Evolutionary conservation across 352 stramenopile genomes (phyloP).

Genomic region (Chloridella minuta): DNA sequence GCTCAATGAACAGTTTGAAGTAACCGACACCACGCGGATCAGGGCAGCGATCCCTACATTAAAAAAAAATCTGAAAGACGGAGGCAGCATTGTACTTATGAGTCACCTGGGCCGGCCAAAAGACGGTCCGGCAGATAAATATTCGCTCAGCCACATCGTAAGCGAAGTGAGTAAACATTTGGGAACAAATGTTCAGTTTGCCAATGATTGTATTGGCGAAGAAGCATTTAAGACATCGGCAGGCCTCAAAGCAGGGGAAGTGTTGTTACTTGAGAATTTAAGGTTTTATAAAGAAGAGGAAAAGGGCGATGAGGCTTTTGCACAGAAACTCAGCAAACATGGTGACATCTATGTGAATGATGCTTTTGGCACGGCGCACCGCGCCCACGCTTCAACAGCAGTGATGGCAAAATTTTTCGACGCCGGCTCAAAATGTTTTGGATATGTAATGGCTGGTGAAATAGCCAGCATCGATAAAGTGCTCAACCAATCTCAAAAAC

Average conservation of each 20-base stretch:
- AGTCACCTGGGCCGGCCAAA: constrained; percentile 52
- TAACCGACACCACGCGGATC: constrained; percentile 91
- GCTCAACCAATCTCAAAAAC: constrained; percentile 71
- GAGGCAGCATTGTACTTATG: constrained; percentile 65
- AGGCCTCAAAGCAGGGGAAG: constrained; percentile 24
- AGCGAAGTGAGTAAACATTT: constrained; percentile 33
- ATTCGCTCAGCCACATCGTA: constrained; percentile 40
- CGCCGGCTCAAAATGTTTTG: constrained; percentile 25
- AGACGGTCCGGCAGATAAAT: constrained; percentile 32
- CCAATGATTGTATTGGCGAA: constrained; percentile 41
- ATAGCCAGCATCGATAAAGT: constrained; percentile 94
- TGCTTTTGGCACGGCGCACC: constrained; percentile 93
- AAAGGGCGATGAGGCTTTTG: constrained; percentile 42
- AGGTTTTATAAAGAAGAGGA: constrained; percentile 84
- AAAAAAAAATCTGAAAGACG: constrained; percentile 37
- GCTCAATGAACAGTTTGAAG: constrained; percentile 31
- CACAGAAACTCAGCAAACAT: constrained; percentile 28
- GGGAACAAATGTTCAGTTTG: constrained; percentile 32
- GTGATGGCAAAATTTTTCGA: constrained; percentile 47
- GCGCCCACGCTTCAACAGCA: constrained; percentile 86
- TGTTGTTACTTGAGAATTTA: constrained; percentile 94
- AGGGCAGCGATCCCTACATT: constrained; percentile 70
- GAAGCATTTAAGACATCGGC: constrained; percentile 22
- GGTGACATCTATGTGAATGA: constrained; percentile 89
- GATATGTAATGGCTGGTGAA: constrained; percentile 96